Conservation (phyloP, 495 filamentous ascomycete species). For the Podospora comata region DNA sequence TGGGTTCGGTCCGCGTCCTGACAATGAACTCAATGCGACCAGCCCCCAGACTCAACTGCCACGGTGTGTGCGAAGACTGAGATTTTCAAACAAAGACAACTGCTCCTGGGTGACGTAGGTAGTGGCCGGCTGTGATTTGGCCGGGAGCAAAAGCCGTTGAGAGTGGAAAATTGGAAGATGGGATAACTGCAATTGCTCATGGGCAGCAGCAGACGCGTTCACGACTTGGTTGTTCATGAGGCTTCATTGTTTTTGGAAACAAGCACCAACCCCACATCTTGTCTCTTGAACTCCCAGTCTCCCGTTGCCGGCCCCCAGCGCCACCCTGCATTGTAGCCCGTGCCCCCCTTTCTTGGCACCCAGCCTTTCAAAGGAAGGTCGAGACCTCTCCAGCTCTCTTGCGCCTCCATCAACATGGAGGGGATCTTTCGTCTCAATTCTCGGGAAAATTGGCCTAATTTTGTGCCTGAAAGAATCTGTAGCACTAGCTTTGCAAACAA, state of each 20-base stretch:
- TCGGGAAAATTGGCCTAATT: background rate
- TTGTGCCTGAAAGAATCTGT: background rate
- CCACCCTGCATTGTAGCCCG: background rate
- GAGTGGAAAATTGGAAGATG: background rate
- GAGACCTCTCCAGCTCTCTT: background rate
- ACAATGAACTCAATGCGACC: slow-evolving; percentile 3
- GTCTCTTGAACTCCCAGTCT: background rate
- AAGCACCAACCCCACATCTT: background rate
- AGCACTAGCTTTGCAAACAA: background rate
- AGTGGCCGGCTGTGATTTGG: background rate
- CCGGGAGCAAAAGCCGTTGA: slow-evolving; percentile 1
- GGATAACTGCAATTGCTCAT: background rate
- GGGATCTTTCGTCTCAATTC: background rate
- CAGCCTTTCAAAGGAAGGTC: background rate
- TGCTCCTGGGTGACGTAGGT: background rate
- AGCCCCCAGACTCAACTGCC: background rate
- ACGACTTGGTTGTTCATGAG: background rate
- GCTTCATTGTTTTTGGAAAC: background rate
- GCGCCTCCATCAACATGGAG: background rate
- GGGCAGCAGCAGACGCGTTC: background rate
- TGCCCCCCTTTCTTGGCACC: background rate
- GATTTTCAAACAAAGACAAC: slow-evolving; percentile 7
- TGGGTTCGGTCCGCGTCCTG: slow-evolving; percentile 2
- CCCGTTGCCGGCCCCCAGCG: background rate
- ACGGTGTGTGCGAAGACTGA: background rate